Evolutionary conservation across 257 asterid genomes (phyloP), one percentile per base, ranked within the genome.

Genomic region (Buddleja alternifolia): DNA sequence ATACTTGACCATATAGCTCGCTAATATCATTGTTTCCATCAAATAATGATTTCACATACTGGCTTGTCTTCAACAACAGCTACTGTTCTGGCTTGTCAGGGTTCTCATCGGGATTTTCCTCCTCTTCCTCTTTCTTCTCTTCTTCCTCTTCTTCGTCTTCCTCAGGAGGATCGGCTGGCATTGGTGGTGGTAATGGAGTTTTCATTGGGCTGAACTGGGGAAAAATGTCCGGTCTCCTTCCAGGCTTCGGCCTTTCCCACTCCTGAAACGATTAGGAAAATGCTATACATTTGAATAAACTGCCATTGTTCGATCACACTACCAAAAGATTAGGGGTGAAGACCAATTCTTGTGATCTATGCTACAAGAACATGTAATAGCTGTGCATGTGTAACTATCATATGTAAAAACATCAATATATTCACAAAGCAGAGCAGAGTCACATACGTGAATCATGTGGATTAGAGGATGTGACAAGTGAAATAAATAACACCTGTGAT

Each of bases 141-240:
- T 86, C 88, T 1, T 87, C 91, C 10, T 88, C 95, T 56, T 88
- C 93, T 15, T 91, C 97, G 3, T 88, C 95, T 75, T 88, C 91
- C 73, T 83, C 84, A 0, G 81, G 84, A 73, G 88, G 96, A 66
- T 86, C 93, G 17, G 71, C 71, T 4, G 96, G 96, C 85, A 84
- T 75, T 0, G 96, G 93, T 11, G 96, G 91, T 16, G 93, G 93
- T 68, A 86, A 77, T 17, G 96, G 96, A 65, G 97, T 91, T 79
- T 89, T 91, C 95, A 87, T 87, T 8, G 97, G 97, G 75, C 96
- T 88, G 84, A 91, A 91, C 74, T 87, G 92, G 6, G 96, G 97
- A 23, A 92, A 85, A 36, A 92, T 85, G 68, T 92, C 96, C 0
- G 91, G 91, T 60, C 93, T 86, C 71, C 93, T 81, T 74, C 88